Percentiles rank a stretch among this genome's conserved stretches.
These are phyloP conservation scores for Pholiota microspora DNA, from an alignment of 768 basidiomycete species.

Conservation along the genomic window DNA sequence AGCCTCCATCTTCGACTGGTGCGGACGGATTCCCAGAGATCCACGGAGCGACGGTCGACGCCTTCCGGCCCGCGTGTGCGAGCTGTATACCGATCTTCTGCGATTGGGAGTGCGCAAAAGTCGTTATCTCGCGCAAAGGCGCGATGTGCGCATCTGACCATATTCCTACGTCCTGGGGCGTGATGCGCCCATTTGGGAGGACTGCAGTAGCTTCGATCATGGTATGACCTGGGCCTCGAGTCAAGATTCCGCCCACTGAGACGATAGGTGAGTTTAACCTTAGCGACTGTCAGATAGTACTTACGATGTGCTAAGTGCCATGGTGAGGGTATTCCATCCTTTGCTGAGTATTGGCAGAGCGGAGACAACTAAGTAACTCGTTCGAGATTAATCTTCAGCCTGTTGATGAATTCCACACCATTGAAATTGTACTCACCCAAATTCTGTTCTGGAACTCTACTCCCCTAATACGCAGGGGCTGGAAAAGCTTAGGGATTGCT, in stretches of 20 bases:
- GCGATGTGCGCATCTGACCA: conserved; percentile 46
- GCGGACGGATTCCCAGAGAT: conserved; percentile 29
- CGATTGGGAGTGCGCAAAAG: conserved; percentile 54
- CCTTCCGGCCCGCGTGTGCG: conserved; percentile 73
- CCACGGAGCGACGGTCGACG: conserved; percentile 61
- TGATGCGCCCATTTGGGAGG: conserved; percentile 50
- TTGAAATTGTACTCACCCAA: conserved; percentile 34
- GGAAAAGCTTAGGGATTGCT: conserved; percentile 37
- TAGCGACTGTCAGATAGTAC: conserved; percentile 32
- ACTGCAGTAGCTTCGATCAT: conserved; percentile 64
- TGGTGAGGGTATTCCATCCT: conserved; percentile 45
- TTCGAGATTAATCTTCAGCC: not conserved
- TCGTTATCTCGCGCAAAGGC: conserved; percentile 16
- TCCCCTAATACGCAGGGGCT: conserved; percentile 53
- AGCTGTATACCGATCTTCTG: conserved; percentile 72
- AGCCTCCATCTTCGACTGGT: conserved; percentile 38
- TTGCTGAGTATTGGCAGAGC: conserved; percentile 55
- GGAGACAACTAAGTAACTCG: conserved; percentile 42
- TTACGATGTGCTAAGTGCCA: conserved; percentile 63
- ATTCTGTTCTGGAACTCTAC: conserved; percentile 55
- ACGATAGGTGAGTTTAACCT: conserved; percentile 10
- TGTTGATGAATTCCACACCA: not conserved
- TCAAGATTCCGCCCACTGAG: conserved; percentile 37
- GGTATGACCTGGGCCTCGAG: conserved; percentile 48
- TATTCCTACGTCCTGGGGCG: conserved; percentile 55